Percentiles rank a stretch among this genome's conserved stretches.
Conservation (phyloP, 306 rosid genomes). For the Cicer judaicum region DNA sequence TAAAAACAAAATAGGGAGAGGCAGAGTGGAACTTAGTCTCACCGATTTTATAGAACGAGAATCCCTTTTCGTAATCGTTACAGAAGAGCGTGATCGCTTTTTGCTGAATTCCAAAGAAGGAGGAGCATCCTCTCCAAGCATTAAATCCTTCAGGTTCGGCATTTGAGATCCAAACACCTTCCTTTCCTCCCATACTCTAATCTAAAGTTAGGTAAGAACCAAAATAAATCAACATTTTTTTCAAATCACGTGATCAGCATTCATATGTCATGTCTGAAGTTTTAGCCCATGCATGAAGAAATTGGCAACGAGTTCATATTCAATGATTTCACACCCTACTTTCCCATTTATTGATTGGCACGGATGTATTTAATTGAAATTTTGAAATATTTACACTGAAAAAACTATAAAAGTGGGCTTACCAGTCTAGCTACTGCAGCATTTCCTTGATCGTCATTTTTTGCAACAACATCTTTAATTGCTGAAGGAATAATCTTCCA, state of each 20-base stretch:
- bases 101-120: conserved; percentile 74
- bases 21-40: conserved; percentile 39
- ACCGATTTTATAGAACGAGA: conserved; percentile 88
- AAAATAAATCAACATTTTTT: conserved; percentile 20
- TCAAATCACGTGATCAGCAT: conserved; percentile 38
- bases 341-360: conserved; percentile 14
- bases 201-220: conserved; percentile 53
- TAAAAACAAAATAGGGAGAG: conserved; percentile 11
- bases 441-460: conserved; percentile 70
- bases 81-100: conserved; percentile 73
- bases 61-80: conserved; percentile 80
- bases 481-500: conserved; percentile 91
- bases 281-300: conserved; percentile 32
- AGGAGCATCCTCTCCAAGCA: conserved; percentile 83
- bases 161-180: conserved; percentile 84
- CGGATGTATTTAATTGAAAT: background rate
- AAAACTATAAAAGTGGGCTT: conserved; percentile 41
- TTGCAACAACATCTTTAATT: conserved; percentile 64
- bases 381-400: conserved; percentile 31
- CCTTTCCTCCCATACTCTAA: conserved; percentile 90
- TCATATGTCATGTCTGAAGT: conserved; percentile 6
- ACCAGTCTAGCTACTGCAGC: conserved; percentile 73
- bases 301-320: conserved; percentile 4
- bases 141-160: conserved; percentile 68
- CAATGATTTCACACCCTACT: background rate